Conservation (phyloP, 345 rosid species). For the Salix udensis region DNA sequence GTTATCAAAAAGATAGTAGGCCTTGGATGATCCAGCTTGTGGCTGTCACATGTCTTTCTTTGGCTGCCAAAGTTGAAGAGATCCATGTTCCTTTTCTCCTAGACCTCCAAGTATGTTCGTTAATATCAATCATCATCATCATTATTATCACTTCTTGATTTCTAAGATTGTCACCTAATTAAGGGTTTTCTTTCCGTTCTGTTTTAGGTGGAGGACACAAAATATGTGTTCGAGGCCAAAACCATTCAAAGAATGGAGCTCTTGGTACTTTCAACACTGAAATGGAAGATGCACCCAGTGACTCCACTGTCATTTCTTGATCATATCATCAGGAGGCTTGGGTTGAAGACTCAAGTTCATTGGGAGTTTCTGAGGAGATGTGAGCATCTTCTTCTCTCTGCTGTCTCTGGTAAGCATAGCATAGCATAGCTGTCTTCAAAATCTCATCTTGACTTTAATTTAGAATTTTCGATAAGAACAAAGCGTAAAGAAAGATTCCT, state of each 20-base stretch:
- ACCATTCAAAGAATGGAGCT: conserved; percentile 39
- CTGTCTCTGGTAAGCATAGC: conserved; percentile 18
- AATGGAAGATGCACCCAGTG: conserved; percentile 37
- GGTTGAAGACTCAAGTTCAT: conserved; percentile 13
- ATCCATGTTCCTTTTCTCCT: conserved; percentile 27
- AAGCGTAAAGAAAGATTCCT: conserved; percentile 10
- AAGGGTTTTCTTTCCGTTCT: background rate
- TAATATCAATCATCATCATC: background rate
- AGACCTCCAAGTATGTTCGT: conserved; percentile 28
- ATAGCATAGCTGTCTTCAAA: background rate
- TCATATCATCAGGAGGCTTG: conserved; percentile 29
- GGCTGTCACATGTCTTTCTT: conserved; percentile 35
- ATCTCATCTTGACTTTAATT: background rate
- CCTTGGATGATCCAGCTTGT: conserved; percentile 36
- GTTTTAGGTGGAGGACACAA: conserved; percentile 20
- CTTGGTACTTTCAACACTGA: conserved; percentile 25
- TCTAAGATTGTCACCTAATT: background rate
- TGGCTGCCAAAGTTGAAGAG: conserved; percentile 38
- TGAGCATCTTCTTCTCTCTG: conserved; percentile 21
- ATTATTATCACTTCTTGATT: background rate
- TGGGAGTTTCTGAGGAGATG: conserved; percentile 30
- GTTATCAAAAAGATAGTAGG: conserved; percentile 16
- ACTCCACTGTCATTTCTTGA: conserved; percentile 34
- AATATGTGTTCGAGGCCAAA: conserved; percentile 28
- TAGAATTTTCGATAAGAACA: conserved; percentile 17